A percentile compares a stretch with the other conserved stretches of the same genome.
Evolutionary conservation across 805 yeast genomes (phyloP).

Genomic region (Lipomyces anomalus): DNA sequence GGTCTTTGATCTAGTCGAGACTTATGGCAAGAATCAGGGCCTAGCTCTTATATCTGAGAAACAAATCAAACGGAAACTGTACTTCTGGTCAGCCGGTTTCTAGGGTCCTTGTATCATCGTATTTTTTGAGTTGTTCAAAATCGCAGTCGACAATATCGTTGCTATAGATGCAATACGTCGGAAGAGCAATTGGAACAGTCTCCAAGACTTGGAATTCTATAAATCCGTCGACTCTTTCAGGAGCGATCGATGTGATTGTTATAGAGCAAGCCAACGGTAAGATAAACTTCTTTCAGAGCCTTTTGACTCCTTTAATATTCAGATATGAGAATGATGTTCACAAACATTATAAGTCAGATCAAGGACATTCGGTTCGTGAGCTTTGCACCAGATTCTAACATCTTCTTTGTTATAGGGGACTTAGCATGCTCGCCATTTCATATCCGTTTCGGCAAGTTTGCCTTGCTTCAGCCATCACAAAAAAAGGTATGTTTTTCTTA

Average conservation of each 20-base stretch:
- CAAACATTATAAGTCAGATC: too few species aligned
- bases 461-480: constrained; percentile 86
- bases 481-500: constrained; percentile 48
- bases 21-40: background rate
- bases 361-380: too few species aligned
- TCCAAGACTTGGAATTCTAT: constrained; percentile 96
- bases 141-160: too few species aligned
- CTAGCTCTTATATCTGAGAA: background rate
- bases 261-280: constrained; percentile 78
- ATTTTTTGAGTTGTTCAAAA: too few species aligned
- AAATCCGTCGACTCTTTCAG: constrained; percentile 92
- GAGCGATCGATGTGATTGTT: constrained; percentile 95
- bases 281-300: constrained; percentile 5
- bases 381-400: too few species aligned
- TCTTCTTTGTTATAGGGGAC: constrained; percentile 37
- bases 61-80: background rate
- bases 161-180: constrained; percentile 84
- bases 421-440: constrained; percentile 93
- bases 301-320: background rate
- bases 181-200: constrained; percentile 89
- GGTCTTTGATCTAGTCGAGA: too few species aligned
- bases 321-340: too few species aligned
- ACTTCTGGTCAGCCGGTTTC: too few species aligned
- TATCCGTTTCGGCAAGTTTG: constrained; percentile 91
- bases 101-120: too few species aligned